These are phyloP conservation scores for Nymphaea thermarum DNA, from an alignment of 164 flowering plant species.

Conservation along the genomic window DNA sequence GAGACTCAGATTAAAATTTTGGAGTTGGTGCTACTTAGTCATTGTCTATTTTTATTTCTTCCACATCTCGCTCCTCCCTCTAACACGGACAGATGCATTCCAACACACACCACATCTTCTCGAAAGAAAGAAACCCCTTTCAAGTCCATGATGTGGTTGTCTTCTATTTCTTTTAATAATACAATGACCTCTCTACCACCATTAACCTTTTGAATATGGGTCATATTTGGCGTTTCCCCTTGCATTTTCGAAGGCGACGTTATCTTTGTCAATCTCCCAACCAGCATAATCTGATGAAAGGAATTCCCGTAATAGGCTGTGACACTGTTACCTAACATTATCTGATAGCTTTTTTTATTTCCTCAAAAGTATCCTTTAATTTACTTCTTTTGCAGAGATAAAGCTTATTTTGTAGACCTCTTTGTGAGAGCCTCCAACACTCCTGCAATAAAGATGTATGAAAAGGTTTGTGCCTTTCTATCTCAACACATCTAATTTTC, in stretches of 20 bases:
- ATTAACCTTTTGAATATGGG: not conserved
- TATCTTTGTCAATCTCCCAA: not conserved
- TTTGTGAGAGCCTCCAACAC: conserved; percentile 93
- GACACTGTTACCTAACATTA: not conserved
- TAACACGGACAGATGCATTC: too few relatives aligned
- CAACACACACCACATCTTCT: too few relatives aligned
- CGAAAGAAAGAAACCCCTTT: not conserved
- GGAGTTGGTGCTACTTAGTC: not conserved
- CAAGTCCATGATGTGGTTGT: not conserved
- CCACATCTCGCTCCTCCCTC: too few relatives aligned
- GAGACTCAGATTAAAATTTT: not conserved
- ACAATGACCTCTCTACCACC: not conserved
- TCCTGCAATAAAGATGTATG: conserved; percentile 98
- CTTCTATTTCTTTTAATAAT: not conserved
- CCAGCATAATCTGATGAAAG: not conserved
- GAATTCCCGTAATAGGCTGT: not conserved
- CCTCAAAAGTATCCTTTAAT: not conserved
- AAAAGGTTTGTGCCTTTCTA: conserved; percentile 40
- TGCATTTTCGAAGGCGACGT: not conserved
- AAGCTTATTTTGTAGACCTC: conserved; percentile 86
- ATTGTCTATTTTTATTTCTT: not conserved
- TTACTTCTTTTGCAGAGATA: conserved; percentile 44
- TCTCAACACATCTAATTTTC: not conserved
- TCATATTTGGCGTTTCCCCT: not conserved
- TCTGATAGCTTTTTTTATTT: not conserved